A percentile compares a stretch with the other conserved stretches of the same genome.
Evolutionary conservation across 768 basidiomycete genomes (phyloP).

Genomic region (Boletus barrowsii): DNA sequence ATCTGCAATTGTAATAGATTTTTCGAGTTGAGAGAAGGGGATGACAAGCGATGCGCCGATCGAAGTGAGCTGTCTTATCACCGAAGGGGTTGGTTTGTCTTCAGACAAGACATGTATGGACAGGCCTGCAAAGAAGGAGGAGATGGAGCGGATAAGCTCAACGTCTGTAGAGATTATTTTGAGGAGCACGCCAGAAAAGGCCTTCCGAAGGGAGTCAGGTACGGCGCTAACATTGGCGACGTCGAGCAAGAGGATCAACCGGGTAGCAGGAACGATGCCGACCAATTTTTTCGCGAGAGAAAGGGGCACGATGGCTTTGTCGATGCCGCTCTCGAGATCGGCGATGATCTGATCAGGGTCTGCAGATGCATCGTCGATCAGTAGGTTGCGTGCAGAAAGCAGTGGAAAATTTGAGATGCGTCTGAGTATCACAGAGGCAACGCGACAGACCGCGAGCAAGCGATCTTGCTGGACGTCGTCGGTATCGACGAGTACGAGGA

Average conservation of each 20-base stretch:
- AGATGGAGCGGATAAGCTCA: constrained; percentile 74
- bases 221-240: constrained; percentile 71
- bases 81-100: constrained; percentile 53
- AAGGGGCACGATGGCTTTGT: constrained; percentile 74
- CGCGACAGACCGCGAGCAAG: constrained; percentile 58
- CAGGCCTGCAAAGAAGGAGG: constrained; percentile 66
- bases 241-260: constrained; percentile 75
- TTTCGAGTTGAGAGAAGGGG: constrained; percentile 60
- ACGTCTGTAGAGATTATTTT: constrained; percentile 70
- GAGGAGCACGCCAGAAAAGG: constrained; percentile 76
- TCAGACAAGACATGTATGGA: constrained; percentile 59
- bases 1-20: constrained; percentile 72
- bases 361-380: constrained; percentile 49
- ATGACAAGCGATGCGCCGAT: constrained; percentile 68
- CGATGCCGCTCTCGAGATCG: constrained; percentile 74
- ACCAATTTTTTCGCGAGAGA: constrained; percentile 65
- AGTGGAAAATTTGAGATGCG: constrained; percentile 31
- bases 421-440: constrained; percentile 71
- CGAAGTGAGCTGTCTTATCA: constrained; percentile 57
- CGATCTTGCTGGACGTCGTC: constrained; percentile 43
- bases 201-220: constrained; percentile 67
- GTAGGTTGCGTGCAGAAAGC: constrained; percentile 44
- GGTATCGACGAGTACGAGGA: constrained; percentile 59
- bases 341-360: constrained; percentile 55
- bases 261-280: constrained; percentile 62